Conservation (phyloP, 208 protist genomes). For the Leishmania mexicana region DNA sequence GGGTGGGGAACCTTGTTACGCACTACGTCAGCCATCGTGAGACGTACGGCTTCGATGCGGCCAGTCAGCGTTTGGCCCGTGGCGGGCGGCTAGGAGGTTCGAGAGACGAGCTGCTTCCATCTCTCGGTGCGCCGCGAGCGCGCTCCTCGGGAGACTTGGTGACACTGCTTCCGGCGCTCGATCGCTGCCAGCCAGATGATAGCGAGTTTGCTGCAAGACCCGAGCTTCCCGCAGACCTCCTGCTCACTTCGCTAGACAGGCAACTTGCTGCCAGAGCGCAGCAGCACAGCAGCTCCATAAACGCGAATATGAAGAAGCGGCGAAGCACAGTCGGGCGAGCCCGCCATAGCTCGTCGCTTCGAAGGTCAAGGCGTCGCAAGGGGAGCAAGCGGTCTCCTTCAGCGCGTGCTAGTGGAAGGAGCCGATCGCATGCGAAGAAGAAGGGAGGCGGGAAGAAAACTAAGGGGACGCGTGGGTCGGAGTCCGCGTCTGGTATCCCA, state of each 20-base stretch:
- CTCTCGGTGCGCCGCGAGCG: background rate
- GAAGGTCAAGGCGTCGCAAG: slow-evolving; percentile 6
- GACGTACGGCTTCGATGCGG: slow-evolving; percentile 61
- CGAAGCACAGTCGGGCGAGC: slow-evolving; percentile 16
- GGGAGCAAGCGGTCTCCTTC: slow-evolving; percentile 7
- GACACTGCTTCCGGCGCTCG: slow-evolving; percentile 14
- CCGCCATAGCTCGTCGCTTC: slow-evolving; percentile 16
- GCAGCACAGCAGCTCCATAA: slow-evolving; percentile 18
- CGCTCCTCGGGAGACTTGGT: slow-evolving; percentile 22
- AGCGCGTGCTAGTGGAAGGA: slow-evolving; percentile 1
- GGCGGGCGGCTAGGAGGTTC: background rate
- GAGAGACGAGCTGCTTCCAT: slow-evolving; percentile 12
- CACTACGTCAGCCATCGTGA: slow-evolving; percentile 79
- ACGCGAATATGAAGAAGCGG: slow-evolving; percentile 13
- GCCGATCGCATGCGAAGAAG: slow-evolving; percentile 5
- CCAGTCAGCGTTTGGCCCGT: slow-evolving; percentile 11
- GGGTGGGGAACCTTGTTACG: slow-evolving; percentile 38
- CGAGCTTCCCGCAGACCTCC: slow-evolving; percentile 21
- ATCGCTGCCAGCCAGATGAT: slow-evolving; percentile 22
- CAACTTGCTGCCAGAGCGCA: slow-evolving; percentile 7
- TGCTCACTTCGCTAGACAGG: slow-evolving; percentile 24
- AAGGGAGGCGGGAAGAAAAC: slow-evolving; percentile 10
- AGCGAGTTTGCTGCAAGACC: slow-evolving; percentile 8
- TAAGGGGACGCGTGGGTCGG: background rate
- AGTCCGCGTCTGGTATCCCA: background rate